Evolutionary conservation across 2,329 filamentous ascomycete genomes (phyloP), one percentile per base, ranked within the genome.

Genomic region (Fusarium transvaalense): DNA sequence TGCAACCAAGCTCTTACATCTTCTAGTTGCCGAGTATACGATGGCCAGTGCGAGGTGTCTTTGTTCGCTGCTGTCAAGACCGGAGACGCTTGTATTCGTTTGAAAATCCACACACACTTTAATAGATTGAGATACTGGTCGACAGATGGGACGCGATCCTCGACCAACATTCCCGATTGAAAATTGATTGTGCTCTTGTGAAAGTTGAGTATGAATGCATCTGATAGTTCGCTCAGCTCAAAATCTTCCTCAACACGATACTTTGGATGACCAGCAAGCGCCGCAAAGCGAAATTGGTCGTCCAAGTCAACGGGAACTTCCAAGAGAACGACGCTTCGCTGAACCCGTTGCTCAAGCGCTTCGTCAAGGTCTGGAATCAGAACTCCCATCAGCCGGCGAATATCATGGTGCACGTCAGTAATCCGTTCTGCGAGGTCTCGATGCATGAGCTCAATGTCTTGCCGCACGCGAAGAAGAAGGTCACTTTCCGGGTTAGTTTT

Each of bases 1-100:
- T 19, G 15, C 3, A 1, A 3, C 12, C 5, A 29, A 6, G 4
- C 8, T 13, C 76, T 70, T 48, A 78, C 77, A 38, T 78, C 73
- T 58, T 78, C 75, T 3, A 79, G 69, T 52, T 78, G 71, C 9
- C 64, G 66, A 15, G 73, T 56, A 27, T 78, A 79, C 2, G 77
- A 79, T n/a, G 77, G 77, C 77, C 77, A 79, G 34, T 79, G 77
- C 3, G 77, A 79, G 19, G 52, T 68, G 3, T 76, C 71, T 10
- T 59, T 43, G 1, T 61, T 43, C 1, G 64, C 56, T 5, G 57
- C 29, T 5, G 37, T 46, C 2, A 77, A 48, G 15, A 50, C 38
- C 4, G 66, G 57, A 8, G 71, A 72, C 13, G 29, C 42, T 10
- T 66, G 51, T 4, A 76, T 75, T 27, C 51, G 58, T 21, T 62